phyloP scores from a whole-genome alignment of 306 rosid genomes.

The cucumber (Cucumis sativus) region Cucumber_9930_V3 NC_026658.2:17793001-17793500 shows the following conservation, averaged over 20 bases:
- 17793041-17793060: constrained; percentile 5
- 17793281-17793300: too few species aligned
- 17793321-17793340: too few species aligned
- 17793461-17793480: too few species aligned
- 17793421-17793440: too few species aligned
- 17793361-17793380: too few species aligned
- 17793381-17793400: too few species aligned
- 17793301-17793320: too few species aligned
- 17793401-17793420: too few species aligned
- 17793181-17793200: not conserved
- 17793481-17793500: not conserved
- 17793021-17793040: not conserved
- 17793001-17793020: not conserved
- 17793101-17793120: not conserved
- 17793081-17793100: not conserved
- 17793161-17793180: not conserved
- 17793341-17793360: too few species aligned
- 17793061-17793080: constrained; percentile 1
- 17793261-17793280: not conserved
- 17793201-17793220: not conserved
- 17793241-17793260: not conserved
- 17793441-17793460: too few species aligned
- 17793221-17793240: not conserved
- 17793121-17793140: constrained; percentile 4
- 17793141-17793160: not conserved